Evolutionary conservation across 495 filamentous ascomycete species (phyloP).

Genomic region (Ramalina peruviana): DNA sequence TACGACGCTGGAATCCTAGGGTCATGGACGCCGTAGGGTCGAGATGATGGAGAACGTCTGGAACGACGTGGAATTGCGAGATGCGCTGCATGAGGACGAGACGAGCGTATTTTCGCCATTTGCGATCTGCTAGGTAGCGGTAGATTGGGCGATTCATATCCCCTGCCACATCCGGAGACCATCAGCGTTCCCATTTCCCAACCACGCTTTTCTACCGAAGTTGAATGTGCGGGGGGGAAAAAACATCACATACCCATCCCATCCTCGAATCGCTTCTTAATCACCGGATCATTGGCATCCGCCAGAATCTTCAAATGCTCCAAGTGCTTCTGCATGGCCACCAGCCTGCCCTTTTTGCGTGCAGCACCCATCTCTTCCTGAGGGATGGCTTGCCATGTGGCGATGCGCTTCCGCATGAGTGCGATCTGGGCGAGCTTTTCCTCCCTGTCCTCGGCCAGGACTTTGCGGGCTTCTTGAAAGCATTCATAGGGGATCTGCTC

Average conservation of each 20-base stretch:
- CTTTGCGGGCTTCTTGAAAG: conserved; percentile 86
- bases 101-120: conserved; percentile 73
- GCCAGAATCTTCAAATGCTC: conserved; percentile 77
- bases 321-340: conserved; percentile 57
- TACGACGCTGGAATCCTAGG: conserved; percentile 56
- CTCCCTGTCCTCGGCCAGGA: conserved; percentile 64
- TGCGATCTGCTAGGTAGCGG: conserved; percentile 69
- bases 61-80: conserved; percentile 73
- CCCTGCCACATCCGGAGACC: conserved; percentile 32
- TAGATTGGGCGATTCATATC: conserved; percentile 97
- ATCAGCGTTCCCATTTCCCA: background rate
- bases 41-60: conserved; percentile 81
- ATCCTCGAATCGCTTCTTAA: conserved; percentile 93
- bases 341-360: conserved; percentile 48
- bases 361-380: conserved; percentile 42
- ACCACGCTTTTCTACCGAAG: background rate
- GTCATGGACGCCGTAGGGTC: conserved; percentile 66
- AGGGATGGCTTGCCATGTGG: conserved; percentile 42
- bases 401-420: conserved; percentile 44
- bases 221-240: conserved; percentile 1
- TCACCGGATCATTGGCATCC: conserved; percentile 88
- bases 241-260: conserved; percentile 50
- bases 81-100: conserved; percentile 74
- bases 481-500: conserved; percentile 88
- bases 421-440: conserved; percentile 61